Base-by-base conservation (phyloP, 129 eudicot species). In the Saussurea involucrata region DNA sequence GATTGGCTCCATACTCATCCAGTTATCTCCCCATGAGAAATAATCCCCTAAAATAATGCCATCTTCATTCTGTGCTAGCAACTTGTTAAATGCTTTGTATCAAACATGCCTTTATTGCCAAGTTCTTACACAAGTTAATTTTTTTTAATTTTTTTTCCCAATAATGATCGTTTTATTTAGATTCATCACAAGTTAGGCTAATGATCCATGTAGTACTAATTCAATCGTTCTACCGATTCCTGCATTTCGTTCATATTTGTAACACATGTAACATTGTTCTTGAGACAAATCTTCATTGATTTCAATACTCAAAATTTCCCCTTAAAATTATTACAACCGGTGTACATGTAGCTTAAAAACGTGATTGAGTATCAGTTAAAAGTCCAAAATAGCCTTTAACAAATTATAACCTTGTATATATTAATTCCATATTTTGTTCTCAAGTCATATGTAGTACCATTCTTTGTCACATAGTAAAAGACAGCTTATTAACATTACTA, bases 401-500 rank as follows among this genome's bases (percentile, higher is more conserved):
- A 10, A 20, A 13, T 3, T 61, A 49, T 33, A 66, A 57, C 32
- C 44, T 9, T 34, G 74, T 66, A 73, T n/a, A 53, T 68, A 63
- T n/a, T n/a, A n/a, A n/a, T 80, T 74, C 80, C 57, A 58, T 67
- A 37, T 68, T 17, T 67, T 80, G 84, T 74, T 64, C 55, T 40
- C 10, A 58, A 58, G 24, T 25, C 71, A 67, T 25, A 80, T 80
- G 53, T 80, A 49, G 53, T 80, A 49, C 80, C 71, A 55, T 37
- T 4, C 55, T 60, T 80, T 80, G 84, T 80, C 84, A 27, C 57
- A 67, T 73, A 72, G 61, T 72, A 27, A 68, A 27, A 58, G 24
- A 36, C 27, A 4, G 42, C 28, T 72, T 44, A 75, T 25, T 64
- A 20, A 63, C 49, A 27, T 3, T 4, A 76, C 33, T 6, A 31